phyloP scores from a whole-genome alignment of 2,329 filamentous ascomycete species.

The Phoma sp. region DNA sequence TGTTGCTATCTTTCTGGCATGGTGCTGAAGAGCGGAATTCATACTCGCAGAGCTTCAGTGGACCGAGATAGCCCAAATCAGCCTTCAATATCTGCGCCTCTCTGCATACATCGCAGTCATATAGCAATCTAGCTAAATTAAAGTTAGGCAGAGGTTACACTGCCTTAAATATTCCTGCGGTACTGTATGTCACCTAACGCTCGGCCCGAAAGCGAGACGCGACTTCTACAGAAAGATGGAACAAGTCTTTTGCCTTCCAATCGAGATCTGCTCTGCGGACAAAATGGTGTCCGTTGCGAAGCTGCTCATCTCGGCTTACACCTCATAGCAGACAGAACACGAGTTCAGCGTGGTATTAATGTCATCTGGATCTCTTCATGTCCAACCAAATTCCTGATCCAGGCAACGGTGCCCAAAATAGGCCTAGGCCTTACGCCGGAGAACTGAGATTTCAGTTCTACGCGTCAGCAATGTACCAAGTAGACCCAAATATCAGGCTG shows the following conservation, averaged over 20 bases:
- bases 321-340: too few species aligned
- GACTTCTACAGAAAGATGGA: not conserved
- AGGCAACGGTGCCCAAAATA: not conserved
- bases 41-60: too few species aligned
- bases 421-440: not conserved
- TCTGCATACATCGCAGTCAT: not conserved
- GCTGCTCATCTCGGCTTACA: not conserved
- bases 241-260: not conserved
- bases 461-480: too few species aligned
- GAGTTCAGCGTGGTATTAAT: too few species aligned
- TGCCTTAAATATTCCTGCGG: not conserved
- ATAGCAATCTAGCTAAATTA: not conserved
- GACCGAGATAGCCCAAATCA: not conserved
- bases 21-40: too few species aligned
- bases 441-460: too few species aligned
- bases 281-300: not conserved
- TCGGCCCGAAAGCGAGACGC: slow-evolving; percentile 1
- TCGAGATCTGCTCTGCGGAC: not conserved
- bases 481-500: too few species aligned
- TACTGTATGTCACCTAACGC: not conserved
- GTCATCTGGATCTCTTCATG: too few species aligned
- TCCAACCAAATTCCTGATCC: not conserved
- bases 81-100: not conserved
- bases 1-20: too few species aligned
- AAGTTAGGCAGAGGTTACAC: slow-evolving; percentile 4